A percentile compares a stretch with the other conserved stretches of the same genome.
phyloP scores from a whole-genome alignment of 768 basidiomycete genomes.

The Xerocomus spinulosus region DNA sequence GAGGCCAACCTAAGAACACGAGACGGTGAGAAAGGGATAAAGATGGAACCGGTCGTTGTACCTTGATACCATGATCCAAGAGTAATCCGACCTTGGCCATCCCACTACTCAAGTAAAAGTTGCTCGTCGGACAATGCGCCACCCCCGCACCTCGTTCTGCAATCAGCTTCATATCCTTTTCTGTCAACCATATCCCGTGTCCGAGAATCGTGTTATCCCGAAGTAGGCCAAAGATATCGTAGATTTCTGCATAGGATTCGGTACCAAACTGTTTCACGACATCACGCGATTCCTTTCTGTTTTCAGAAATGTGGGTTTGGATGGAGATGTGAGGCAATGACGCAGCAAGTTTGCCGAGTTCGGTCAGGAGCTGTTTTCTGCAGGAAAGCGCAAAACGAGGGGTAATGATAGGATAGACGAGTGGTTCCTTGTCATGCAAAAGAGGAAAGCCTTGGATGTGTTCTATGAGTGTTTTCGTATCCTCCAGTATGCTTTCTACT shows the following conservation, averaged over 20 bases:
- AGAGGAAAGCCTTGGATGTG: constrained; percentile 59
- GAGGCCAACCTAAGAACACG: constrained; percentile 72
- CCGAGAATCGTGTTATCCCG: constrained; percentile 79
- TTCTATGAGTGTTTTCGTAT: constrained; percentile 60
- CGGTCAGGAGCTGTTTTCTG: constrained; percentile 58
- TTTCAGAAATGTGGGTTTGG: constrained; percentile 94
- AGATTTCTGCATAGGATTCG: constrained; percentile 71
- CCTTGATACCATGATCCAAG: constrained; percentile 85
- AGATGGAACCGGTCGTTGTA: too few species aligned
- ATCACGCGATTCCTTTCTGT: constrained; percentile 62
- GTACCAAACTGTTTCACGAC: constrained; percentile 68
- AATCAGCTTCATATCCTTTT: constrained; percentile 70
- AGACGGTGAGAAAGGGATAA: constrained; percentile 2
- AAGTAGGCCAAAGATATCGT: constrained; percentile 75
- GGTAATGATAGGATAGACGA: constrained; percentile 87
- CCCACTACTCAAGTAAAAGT: constrained; percentile 87
- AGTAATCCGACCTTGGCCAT: constrained; percentile 73
- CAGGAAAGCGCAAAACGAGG: constrained; percentile 95
- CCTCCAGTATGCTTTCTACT: constrained; percentile 49
- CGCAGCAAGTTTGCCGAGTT: constrained; percentile 57
- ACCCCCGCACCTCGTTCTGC: constrained; percentile 64
- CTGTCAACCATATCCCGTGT: constrained; percentile 78
- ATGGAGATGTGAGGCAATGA: constrained; percentile 62
- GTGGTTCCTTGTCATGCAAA: constrained; percentile 37
- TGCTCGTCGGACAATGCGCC: constrained; percentile 94